phyloP scores from a whole-genome alignment of 257 asterid genomes.

The Vinca minor region DNA sequence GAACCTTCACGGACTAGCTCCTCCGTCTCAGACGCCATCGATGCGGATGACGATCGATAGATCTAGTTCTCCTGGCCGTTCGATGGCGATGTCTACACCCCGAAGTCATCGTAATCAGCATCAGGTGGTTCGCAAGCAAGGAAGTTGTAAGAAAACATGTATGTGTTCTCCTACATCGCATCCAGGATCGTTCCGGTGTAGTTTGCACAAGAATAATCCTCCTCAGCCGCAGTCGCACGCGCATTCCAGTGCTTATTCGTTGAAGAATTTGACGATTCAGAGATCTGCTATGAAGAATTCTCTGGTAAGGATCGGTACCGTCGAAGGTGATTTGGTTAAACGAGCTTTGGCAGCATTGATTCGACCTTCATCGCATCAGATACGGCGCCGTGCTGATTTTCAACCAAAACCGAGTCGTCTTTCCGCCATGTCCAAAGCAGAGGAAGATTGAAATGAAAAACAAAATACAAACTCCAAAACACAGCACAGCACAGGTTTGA shows the following conservation, averaged over 20 bases:
- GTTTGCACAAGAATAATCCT: slow-evolving; percentile 60
- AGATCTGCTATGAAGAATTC: slow-evolving; percentile 92
- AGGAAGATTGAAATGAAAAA: slow-evolving; percentile 14
- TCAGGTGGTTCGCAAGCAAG: slow-evolving; percentile 55
- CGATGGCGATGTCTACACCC: slow-evolving; percentile 39
- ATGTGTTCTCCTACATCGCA: slow-evolving; percentile 84
- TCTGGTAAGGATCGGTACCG: slow-evolving; percentile 72
- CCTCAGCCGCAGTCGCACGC: slow-evolving; percentile 16
- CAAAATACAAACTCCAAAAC: neutral
- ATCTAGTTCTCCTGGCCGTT: slow-evolving; percentile 63
- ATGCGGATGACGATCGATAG: slow-evolving; percentile 71
- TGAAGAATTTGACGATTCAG: slow-evolving; percentile 63
- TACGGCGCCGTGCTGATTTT: slow-evolving; percentile 53
- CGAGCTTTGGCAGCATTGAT: slow-evolving; percentile 72
- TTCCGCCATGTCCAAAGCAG: slow-evolving; percentile 50
- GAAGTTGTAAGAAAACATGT: slow-evolving; percentile 56
- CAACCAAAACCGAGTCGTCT: slow-evolving; percentile 61
- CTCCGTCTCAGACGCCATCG: slow-evolving; percentile 46
- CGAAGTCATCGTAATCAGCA: slow-evolving; percentile 32
- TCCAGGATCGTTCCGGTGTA: slow-evolving; percentile 88
- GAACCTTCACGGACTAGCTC: slow-evolving; percentile 52
- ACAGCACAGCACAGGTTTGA: slow-evolving; percentile 30
- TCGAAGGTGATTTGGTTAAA: slow-evolving; percentile 70
- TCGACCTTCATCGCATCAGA: slow-evolving; percentile 77
- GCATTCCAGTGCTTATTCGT: slow-evolving; percentile 42